Percentiles rank a stretch among this genome's conserved stretches.
Evolutionary conservation across 2,329 filamentous ascomycete species (phyloP).

Genomic region (Clarireedia paspali): DNA sequence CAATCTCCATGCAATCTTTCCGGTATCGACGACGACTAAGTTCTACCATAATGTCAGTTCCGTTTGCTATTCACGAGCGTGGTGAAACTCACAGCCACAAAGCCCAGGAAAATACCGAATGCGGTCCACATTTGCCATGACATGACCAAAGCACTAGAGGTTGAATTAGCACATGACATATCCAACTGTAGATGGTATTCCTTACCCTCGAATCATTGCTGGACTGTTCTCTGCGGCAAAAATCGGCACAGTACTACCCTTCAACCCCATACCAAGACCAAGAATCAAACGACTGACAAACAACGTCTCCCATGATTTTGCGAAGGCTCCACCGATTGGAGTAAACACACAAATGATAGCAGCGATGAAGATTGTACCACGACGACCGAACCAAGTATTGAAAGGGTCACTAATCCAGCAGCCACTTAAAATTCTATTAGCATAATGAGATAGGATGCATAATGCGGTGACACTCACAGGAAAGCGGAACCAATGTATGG

Average conservation of each 20-base stretch:
- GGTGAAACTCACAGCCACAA: constrained; percentile 19
- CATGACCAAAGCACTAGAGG: constrained; percentile 60
- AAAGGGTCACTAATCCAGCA: constrained; percentile 62
- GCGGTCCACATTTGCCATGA: constrained; percentile 69
- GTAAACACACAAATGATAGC: constrained; percentile 49
- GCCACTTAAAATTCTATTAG: constrained; percentile 39
- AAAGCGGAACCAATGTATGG: constrained; percentile 43
- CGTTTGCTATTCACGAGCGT: fast-evolving
- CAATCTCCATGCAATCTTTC: constrained; percentile 50
- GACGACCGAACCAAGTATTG: constrained; percentile 56
- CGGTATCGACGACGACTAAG: constrained; percentile 45
- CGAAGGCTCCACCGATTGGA: constrained; percentile 50
- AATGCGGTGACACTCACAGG: constrained; percentile 18
- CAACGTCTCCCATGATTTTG: constrained; percentile 51
- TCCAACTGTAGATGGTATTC: too few species aligned
- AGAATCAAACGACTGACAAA: constrained; percentile 46
- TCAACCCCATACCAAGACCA: constrained; percentile 54
- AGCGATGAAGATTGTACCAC: constrained; percentile 67
- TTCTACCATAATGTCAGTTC: constrained; percentile 11
- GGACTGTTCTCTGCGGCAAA: constrained; percentile 48
- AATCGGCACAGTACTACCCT: constrained; percentile 39
- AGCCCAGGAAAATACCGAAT: constrained; percentile 49
- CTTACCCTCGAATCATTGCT: constrained; percentile 37
- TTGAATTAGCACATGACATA: neutral
- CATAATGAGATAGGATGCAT: constrained; percentile 4